These are phyloP conservation scores for Aphanoascus verrucosus DNA, from an alignment of 2,329 filamentous ascomycete genomes.

Conservation along the genomic window DNA sequence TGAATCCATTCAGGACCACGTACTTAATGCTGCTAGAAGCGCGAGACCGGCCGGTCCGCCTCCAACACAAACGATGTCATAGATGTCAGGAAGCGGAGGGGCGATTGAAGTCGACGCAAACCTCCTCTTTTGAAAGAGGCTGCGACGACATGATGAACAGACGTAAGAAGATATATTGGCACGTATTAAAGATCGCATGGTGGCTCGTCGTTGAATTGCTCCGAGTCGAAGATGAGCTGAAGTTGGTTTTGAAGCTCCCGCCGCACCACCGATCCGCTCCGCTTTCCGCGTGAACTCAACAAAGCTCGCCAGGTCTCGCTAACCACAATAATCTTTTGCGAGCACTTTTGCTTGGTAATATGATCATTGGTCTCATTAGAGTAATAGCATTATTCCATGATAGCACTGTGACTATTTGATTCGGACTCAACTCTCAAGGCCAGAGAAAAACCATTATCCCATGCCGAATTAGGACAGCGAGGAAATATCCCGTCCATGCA, in stretches of 20 bases:
- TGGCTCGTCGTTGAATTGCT: not conserved
- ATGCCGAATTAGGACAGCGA: not conserved
- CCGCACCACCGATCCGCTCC: not conserved
- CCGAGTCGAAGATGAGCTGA: not conserved
- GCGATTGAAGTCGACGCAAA: slow-evolving; percentile 24
- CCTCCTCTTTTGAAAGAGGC: slow-evolving; percentile 19
- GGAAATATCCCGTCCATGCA: not conserved
- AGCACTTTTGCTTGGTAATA: not conserved
- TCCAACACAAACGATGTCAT: slow-evolving; percentile 86
- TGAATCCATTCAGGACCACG: no score
- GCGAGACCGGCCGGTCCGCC: slow-evolving; percentile 84
- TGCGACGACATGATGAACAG: slow-evolving; percentile 32
- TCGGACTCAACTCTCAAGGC: not conserved
- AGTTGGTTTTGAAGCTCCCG: not conserved
- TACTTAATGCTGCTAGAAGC: slow-evolving; percentile 65
- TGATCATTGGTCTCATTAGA: not conserved
- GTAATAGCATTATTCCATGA: not conserved
- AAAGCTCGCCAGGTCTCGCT: not conserved
- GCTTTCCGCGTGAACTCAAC: no score
- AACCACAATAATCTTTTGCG: not conserved
- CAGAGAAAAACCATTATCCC: not conserved
- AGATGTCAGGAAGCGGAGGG: slow-evolving; percentile 50
- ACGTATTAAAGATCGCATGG: slow-evolving; percentile 28
- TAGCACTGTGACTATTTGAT: not conserved
- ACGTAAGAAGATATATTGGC: slow-evolving; percentile 30